A percentile compares a stretch with the other conserved stretches of the same genome.
Evolutionary conservation across 2,329 filamentous ascomycete genomes (phyloP).

Genomic region (Neurospora sp.): DNA sequence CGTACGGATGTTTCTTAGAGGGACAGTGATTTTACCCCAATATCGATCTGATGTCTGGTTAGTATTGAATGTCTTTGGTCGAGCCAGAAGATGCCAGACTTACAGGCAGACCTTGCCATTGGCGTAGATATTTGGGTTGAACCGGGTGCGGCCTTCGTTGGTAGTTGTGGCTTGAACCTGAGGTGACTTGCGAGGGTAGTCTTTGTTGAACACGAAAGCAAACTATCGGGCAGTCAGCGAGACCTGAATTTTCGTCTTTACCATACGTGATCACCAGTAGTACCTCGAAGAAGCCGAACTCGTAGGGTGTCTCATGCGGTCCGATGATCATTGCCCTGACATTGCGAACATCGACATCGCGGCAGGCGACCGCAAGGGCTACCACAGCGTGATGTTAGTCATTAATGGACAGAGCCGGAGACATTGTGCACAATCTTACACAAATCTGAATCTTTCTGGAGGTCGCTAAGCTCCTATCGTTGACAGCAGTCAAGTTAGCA

Average conservation of each 20-base stretch:
- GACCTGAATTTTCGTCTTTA: not conserved
- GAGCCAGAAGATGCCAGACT: conserved; percentile 26
- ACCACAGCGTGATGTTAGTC: conserved; percentile 12
- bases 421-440: conserved; percentile 45
- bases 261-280: conserved; percentile 8
- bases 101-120: conserved; percentile 86
- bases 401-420: conserved; percentile 5
- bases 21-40: conserved; percentile 51
- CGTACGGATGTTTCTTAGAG: conserved; percentile 5
- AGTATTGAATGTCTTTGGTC: conserved; percentile 1
- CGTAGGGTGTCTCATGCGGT: conserved; percentile 88
- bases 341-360: conserved; percentile 80
- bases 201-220: conserved; percentile 64
- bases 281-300: conserved; percentile 96
- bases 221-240: conserved; percentile 47
- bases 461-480: conserved; percentile 67
- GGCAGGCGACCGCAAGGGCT: conserved; percentile 81
- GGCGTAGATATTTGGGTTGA: conserved; percentile 95
- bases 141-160: conserved; percentile 77
- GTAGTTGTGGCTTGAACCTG: conserved; percentile 65
- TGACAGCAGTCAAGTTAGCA: conserved; percentile 5
- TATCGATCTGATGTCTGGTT: conserved; percentile 55
- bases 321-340: conserved; percentile 84
- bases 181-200: conserved; percentile 68
- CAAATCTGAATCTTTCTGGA: conserved; percentile 74